Evolutionary conservation across 2,329 filamentous ascomycete genomes (phyloP), one percentile per base, ranked within the genome.

Genomic region (Coniochaeta ligniaria): DNA sequence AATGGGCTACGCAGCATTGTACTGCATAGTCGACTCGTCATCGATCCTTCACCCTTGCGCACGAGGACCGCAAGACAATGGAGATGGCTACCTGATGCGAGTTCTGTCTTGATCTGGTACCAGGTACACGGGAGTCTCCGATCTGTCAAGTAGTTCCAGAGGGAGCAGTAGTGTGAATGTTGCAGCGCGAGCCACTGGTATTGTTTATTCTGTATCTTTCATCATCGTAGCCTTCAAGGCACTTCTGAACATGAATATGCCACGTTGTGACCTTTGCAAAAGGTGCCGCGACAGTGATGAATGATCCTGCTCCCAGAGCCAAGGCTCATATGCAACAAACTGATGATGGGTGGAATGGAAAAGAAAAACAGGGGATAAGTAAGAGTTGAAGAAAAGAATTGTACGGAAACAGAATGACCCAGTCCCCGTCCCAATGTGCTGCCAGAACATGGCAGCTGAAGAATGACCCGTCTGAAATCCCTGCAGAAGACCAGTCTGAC

Each of bases 161-260:
- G 35, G 47, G 17, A 52, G 9, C 24, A 52, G 24, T 6, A 31
- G 47, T 26, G 24, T 12, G 24, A 28, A 24, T 52, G 24, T 52
- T 52, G 47, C 54, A 56, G 54, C 54, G 54, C 33, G 54, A 56
- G 54, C 54, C 54, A 56, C 54, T 56, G 54, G 54, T 56, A 56
- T 56, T 56, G 54, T 56, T 56, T 56, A 56, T 52, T 22, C 26
- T 31, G 22, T 31, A 52, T 56, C 54, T 56, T 38, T 38, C 54
- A 56, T 56, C 31, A 56, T 56, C 54, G 31, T 38, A 38, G 31
- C 54, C 54, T 56, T 56, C 54, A 56, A 56, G 31, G 54, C 54
- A 56, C 31, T 55, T 55, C 20, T 24, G 43, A 47, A 47, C 11
- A 47, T 12, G 43, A 47, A 24, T 47, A 47, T 47, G 43, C 43